phyloP scores from a whole-genome alignment of 2,329 filamentous ascomycete species.

The Fusarium sambucinum region DNA sequence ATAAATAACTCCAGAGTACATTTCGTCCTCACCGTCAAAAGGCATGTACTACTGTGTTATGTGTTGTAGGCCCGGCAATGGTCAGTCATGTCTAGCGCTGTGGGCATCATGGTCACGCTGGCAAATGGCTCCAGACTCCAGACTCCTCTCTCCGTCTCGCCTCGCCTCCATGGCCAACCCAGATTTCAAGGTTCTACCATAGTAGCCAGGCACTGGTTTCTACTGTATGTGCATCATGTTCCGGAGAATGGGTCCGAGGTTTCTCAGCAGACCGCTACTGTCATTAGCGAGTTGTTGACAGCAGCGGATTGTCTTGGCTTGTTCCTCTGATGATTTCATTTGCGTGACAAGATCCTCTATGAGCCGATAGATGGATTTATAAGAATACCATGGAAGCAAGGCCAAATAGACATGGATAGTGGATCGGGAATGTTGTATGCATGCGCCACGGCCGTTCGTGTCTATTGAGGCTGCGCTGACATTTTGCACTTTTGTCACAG shows the following conservation, averaged over 20 bases:
- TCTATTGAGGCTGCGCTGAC: conserved; percentile 32
- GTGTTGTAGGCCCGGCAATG: conserved; percentile 24
- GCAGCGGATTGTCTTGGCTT: conserved; percentile 10
- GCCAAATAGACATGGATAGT: conserved; percentile 18
- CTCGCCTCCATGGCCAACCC: conserved; percentile 11
- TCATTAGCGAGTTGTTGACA: conserved; percentile 11
- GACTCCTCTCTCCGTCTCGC: conserved; percentile 35
- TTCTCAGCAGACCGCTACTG: conserved; percentile 36
- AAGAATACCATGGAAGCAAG: conserved; percentile 7
- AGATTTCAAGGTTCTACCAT: conserved; percentile 3
- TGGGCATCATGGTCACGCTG: conserved; percentile 32
- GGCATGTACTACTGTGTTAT: conserved; percentile 24
- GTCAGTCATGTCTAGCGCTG: conserved; percentile 37
- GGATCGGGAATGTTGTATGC: background rate
- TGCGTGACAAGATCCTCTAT: conserved; percentile 12
- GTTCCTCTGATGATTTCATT: conserved; percentile 10
- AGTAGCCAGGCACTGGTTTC: conserved; percentile 9
- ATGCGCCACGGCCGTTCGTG: conserved; percentile 35
- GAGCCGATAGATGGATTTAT: conserved; percentile 18
- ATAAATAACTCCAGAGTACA: conserved; percentile 1
- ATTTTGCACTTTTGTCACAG: conserved; percentile 10
- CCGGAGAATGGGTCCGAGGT: conserved; percentile 33
- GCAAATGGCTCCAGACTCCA: conserved; percentile 37
- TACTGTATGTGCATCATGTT: conserved; percentile 20
- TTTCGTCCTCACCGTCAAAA: conserved; percentile 18